Evolutionary conservation across 495 filamentous ascomycete species (phyloP), one percentile per base, ranked within the genome.

Genomic region (Recurvomyces mirabilis): DNA sequence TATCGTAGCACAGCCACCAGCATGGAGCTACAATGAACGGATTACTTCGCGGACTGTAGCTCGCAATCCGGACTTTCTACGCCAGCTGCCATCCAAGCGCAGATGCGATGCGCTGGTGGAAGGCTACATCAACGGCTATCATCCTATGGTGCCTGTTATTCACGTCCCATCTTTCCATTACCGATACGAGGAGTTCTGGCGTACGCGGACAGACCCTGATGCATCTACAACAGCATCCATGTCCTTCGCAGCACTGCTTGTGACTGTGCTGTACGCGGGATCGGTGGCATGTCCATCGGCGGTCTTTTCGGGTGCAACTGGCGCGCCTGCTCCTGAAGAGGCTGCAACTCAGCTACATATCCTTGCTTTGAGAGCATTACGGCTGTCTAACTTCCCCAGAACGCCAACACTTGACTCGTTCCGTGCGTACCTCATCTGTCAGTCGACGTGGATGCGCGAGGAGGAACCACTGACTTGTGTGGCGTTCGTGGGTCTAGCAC

Each of bases 401-500:
- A 33, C 41, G 24, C 41, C 41, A 32, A 33, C 26, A 3, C 26
- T 43, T 14, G 41, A 21, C 17, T 12, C 25, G 14, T 33, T 43
- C 26, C 7, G 18, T 13, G 41, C 41, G 9, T 43, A 43, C 17
- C 18, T 43, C 25, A 43, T 43, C 2, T 33, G 24, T 14, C 41
- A 43, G 17, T 14, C 25, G 19, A 43, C 41, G 11, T 43, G 41
- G 18, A 28, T 18, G 19, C 5, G 41, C 10, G 41, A 31, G n/a
- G 41, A 43, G 25, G 41, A 43, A 28, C 41, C 41, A 7, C 41
- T 43, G 14, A 32, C 26, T 15, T 19, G 17, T 15, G 31, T 29
- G n/a, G 43, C 33, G 20, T 52, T 48, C 30, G 28, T 48, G 21
- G 44, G 25, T 5, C n/a, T 49, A 12, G 44, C 44, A n/a, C 22